A percentile compares a stretch with the other conserved stretches of the same genome.
Conservation (phyloP, 345 rosid genomes). For the Turnera subulata region DNA sequence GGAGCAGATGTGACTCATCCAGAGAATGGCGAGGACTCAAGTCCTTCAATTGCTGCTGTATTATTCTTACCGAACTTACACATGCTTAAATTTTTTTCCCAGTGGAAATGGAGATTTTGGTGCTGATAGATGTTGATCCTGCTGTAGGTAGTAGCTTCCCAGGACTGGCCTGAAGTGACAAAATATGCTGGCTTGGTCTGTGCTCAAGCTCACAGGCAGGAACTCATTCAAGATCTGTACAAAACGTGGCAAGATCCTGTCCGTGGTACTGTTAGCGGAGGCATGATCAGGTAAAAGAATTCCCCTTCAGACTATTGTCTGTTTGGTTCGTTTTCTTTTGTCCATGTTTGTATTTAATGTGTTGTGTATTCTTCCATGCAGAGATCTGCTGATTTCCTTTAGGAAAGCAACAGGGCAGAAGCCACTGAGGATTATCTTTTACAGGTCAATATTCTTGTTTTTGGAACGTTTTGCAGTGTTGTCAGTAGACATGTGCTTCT, state of each 20-base stretch:
- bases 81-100: neutral
- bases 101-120: neutral
- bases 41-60: slow-evolving; percentile 99
- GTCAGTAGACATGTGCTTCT: too few species aligned
- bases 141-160: slow-evolving; percentile 94
- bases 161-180: slow-evolving; percentile 99
- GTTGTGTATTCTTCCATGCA: slow-evolving; percentile 17
- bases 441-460: slow-evolving; percentile 68
- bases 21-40: slow-evolving; percentile 97
- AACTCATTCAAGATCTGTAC: slow-evolving; percentile 95
- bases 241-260: slow-evolving; percentile 99
- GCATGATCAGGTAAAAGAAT: slow-evolving; percentile 79
- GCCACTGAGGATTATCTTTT: slow-evolving; percentile 91
- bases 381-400: slow-evolving; percentile 93
- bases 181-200: slow-evolving; percentile 97
- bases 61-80: slow-evolving; percentile 7
- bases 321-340: neutral
- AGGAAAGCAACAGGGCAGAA: slow-evolving; percentile 99
- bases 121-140: slow-evolving; percentile 16
- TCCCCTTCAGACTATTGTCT: neutral
- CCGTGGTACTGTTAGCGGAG: slow-evolving; percentile 92
- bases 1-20: slow-evolving; percentile 99
- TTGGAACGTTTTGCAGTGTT: too few species aligned
- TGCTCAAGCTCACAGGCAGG: slow-evolving; percentile 99
- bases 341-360: neutral